Evolutionary conservation across 768 basidiomycete species (phyloP).

Genomic region (Podaxis rugospora): DNA sequence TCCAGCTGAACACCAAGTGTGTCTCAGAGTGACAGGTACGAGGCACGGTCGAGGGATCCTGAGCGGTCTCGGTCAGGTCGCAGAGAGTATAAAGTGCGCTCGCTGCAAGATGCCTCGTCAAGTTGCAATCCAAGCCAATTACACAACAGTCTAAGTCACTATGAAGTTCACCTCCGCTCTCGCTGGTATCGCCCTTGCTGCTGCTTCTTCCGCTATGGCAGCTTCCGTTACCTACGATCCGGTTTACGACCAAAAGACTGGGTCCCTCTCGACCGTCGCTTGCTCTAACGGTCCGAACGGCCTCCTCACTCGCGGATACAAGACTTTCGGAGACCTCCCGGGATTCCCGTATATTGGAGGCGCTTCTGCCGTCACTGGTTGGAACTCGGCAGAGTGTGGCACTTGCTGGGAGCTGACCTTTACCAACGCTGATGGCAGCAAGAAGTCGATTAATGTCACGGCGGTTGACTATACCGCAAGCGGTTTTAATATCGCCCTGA

Average conservation of each 20-base stretch:
- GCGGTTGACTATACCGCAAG: slow-evolving; percentile 50
- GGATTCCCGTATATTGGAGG: slow-evolving; percentile 60
- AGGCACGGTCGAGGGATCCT: not conserved
- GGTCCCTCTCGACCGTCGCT: slow-evolving; percentile 37
- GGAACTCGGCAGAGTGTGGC: slow-evolving; percentile 50
- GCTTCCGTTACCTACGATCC: slow-evolving; percentile 37
- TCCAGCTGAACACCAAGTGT: not conserved
- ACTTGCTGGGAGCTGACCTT: slow-evolving; percentile 59
- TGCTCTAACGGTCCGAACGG: slow-evolving; percentile 50
- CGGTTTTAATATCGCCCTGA: slow-evolving; percentile 43
- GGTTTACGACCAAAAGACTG: slow-evolving; percentile 39
- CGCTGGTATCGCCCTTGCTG: slow-evolving; percentile 19
- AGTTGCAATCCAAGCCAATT: not conserved
- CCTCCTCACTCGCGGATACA: slow-evolving; percentile 39
- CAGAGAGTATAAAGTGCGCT: not conserved
- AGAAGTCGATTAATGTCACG: slow-evolving; percentile 39
- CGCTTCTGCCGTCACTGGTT: slow-evolving; percentile 44
- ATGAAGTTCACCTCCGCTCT: slow-evolving; percentile 30
- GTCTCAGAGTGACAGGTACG: not conserved
- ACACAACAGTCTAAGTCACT: slow-evolving; percentile 7
- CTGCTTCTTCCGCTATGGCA: slow-evolving; percentile 19
- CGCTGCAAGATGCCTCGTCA: not conserved
- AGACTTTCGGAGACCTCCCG: slow-evolving; percentile 48
- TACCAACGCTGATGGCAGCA: slow-evolving; percentile 24
- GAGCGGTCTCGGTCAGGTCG: not conserved